Conservation (phyloP, 2,329 filamentous ascomycete species). For the Aspergillus sp. region DNA sequence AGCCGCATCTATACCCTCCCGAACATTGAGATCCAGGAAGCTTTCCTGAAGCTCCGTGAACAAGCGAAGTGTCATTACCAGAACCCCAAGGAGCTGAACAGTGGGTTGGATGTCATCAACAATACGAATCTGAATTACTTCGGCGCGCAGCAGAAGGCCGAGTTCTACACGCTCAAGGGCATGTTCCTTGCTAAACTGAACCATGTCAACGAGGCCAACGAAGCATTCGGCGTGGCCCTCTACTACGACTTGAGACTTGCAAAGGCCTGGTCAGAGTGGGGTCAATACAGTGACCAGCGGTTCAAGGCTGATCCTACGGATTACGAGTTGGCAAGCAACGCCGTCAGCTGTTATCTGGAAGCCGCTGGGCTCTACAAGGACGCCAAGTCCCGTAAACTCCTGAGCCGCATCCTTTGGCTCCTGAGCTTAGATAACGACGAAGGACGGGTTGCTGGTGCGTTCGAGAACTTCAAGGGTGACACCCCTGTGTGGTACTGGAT, state of each 20-base stretch:
- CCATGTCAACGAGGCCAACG: conserved; percentile 86
- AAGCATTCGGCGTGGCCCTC: conserved; percentile 89
- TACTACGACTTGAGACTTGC: conserved; percentile 94
- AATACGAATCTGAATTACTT: conserved; percentile 99
- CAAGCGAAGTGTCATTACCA: conserved; percentile 99
- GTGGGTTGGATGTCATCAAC: conserved; percentile 95
- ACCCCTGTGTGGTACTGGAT: conserved; percentile 99
- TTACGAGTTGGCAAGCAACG: conserved; percentile 80
- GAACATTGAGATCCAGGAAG: conserved; percentile 99
- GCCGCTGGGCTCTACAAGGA: conserved; percentile 96
- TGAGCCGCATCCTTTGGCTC: conserved; percentile 91
- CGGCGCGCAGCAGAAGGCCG: conserved; percentile 90
- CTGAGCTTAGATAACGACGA: conserved; percentile 89
- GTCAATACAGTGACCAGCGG: conserved; percentile 92
- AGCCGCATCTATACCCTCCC: conserved; percentile 97
- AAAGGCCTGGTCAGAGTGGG: conserved; percentile 99
- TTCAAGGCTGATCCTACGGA: conserved; percentile 89
- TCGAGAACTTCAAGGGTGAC: conserved; percentile 95
- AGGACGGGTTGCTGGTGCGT: conserved; percentile 77
- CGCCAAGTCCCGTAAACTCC: conserved; percentile 88
- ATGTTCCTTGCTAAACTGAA: conserved; percentile 97
- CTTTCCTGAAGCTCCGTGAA: conserved; percentile 96
- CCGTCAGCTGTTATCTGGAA: conserved; percentile 92
- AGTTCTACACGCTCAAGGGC: conserved; percentile 98
- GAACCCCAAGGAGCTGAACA: conserved; percentile 86